phyloP scores from a whole-genome alignment of 176 grass and related monocot species.

The Zoysia pacifica region DNA sequence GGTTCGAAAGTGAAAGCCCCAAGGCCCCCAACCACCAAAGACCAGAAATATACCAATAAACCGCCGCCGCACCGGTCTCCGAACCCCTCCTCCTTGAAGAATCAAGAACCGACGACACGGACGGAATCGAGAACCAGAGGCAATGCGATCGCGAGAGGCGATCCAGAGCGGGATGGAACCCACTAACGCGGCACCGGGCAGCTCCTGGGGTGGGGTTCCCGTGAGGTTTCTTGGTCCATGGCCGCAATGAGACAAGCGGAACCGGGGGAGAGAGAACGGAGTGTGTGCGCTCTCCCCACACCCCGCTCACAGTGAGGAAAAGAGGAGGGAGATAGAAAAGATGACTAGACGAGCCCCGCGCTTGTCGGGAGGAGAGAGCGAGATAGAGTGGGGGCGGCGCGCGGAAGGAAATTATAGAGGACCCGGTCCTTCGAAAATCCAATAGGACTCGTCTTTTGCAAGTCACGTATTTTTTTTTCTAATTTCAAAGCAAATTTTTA shows the following conservation, averaged over 20 bases:
- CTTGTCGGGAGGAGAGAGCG: constrained; percentile 34
- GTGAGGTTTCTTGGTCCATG: constrained; percentile 62
- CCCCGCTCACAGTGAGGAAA: constrained; percentile 36
- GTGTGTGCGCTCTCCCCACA: constrained; percentile 36
- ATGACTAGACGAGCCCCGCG: constrained; percentile 47
- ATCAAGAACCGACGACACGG: neutral
- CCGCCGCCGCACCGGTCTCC: constrained; percentile 1
- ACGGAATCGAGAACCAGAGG: constrained; percentile 14
- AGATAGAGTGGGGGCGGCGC: neutral
- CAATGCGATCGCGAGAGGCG: constrained; percentile 54
- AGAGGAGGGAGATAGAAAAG: constrained; percentile 27
- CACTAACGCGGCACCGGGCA: constrained; percentile 25
- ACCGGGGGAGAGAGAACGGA: constrained; percentile 27
- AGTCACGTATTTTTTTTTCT: too few species aligned
- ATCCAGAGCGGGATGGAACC: constrained; percentile 24
- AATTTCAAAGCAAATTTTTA: too few species aligned
- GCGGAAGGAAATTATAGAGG: too few species aligned
- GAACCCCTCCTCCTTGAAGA: constrained; percentile 20
- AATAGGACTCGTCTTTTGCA: too few species aligned
- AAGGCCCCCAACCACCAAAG: neutral
- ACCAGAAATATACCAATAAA: constrained; percentile 15
- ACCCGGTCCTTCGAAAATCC: too few species aligned
- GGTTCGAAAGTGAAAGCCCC: too few species aligned
- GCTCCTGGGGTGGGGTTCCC: constrained; percentile 36
- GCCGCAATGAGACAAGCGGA: constrained; percentile 42